These are phyloP conservation scores for Zea mays DNA, from an alignment of 176 grass and related monocot species.

Conservation along the genomic window DNA sequence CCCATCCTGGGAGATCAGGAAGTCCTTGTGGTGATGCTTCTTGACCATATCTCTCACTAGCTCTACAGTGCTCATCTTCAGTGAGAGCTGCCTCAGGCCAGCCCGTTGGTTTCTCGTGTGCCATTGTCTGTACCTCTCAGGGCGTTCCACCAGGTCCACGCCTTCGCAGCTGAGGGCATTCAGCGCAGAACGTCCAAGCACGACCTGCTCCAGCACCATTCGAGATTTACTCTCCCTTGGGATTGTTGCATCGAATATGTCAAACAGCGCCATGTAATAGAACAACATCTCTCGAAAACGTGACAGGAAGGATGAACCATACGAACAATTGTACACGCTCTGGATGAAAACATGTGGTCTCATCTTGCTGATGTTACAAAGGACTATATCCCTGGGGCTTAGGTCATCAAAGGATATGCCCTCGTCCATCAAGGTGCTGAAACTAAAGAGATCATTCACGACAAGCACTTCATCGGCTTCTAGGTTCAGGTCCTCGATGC, in stretches of 20 bases:
- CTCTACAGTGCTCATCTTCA: background rate
- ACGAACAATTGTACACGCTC: background rate
- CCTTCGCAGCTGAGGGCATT: background rate
- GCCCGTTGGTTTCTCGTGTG: background rate
- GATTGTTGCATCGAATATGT: background rate
- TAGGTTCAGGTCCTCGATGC: constrained; percentile 13
- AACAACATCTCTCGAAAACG: background rate
- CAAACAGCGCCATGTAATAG: background rate
- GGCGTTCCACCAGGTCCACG: background rate
- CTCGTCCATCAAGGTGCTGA: constrained; percentile 22
- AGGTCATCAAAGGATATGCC: background rate
- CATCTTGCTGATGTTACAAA: background rate
- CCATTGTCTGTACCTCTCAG: background rate
- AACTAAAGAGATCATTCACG: constrained; percentile 10
- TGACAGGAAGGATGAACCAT: background rate
- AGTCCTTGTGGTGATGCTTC: background rate
- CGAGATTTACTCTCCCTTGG: background rate
- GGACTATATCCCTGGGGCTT: background rate
- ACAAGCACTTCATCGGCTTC: constrained; percentile 45
- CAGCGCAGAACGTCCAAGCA: background rate
- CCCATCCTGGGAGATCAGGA: background rate
- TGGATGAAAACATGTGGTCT: background rate
- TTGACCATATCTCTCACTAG: background rate
- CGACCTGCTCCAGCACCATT: background rate
- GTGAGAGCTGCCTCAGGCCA: background rate